Conservation (phyloP, 2,329 filamentous ascomycete species). For the Stachybotrys echinatus region DNA sequence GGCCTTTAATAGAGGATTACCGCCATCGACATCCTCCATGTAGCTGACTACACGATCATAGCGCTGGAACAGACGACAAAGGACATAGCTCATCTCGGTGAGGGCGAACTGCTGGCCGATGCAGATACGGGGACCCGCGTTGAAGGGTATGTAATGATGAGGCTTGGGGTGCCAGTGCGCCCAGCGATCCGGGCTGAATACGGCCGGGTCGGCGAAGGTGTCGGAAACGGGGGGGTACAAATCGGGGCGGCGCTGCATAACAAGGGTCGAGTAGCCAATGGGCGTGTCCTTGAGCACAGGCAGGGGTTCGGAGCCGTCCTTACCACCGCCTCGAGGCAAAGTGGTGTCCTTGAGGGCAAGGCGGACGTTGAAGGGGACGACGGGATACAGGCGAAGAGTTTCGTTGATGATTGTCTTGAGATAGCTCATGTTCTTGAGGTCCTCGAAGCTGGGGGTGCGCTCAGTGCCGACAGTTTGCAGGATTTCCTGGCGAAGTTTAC, state of each 20-base stretch:
- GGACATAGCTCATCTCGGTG: conserved; percentile 69
- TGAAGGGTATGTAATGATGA: conserved; percentile 72
- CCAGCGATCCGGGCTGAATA: conserved; percentile 67
- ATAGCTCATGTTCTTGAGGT: conserved; percentile 86
- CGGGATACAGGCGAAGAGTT: conserved; percentile 70
- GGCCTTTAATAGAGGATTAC: conserved; percentile 46
- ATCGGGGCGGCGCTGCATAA: conserved; percentile 67
- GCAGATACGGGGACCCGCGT: conserved; percentile 68
- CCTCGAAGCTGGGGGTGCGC: conserved; percentile 63
- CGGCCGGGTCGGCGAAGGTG: conserved; percentile 36
- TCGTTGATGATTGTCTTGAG: conserved; percentile 70
- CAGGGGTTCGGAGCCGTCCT: conserved; percentile 55
- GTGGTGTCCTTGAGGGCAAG: conserved; percentile 67
- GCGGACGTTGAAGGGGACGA: conserved; percentile 75
- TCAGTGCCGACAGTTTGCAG: conserved; percentile 58
- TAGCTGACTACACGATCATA: conserved; percentile 59
- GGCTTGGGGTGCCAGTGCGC: conserved; percentile 54
- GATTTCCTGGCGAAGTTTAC: conserved; percentile 70
- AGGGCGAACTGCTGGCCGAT: conserved; percentile 78
- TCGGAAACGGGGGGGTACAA: conserved; percentile 50
- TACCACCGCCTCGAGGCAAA: conserved; percentile 65
- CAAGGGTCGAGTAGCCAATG: conserved; percentile 61
- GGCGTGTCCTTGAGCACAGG: conserved; percentile 61
- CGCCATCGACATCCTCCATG: conserved; percentile 51
- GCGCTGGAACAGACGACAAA: conserved; percentile 66